These are phyloP conservation scores for Phialophora expanda DNA, from an alignment of 2,329 filamentous ascomycete species.

Conservation along the genomic window DNA sequence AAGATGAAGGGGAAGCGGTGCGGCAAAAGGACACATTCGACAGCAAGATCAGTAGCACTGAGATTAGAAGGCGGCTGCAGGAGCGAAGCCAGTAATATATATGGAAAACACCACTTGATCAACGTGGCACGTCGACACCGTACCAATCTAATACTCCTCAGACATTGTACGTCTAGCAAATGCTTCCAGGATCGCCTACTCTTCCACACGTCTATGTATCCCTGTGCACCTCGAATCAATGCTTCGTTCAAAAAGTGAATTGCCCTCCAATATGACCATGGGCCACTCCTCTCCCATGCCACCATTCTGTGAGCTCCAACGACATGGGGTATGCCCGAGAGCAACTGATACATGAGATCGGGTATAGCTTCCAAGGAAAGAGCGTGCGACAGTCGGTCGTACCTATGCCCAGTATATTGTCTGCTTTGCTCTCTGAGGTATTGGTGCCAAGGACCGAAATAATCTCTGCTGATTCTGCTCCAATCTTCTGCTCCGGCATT, in stretches of 20 bases:
- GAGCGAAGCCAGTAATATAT: constrained; percentile 11
- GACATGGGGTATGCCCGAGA: constrained; percentile 21
- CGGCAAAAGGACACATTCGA: constrained; percentile 65
- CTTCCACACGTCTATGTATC: neutral
- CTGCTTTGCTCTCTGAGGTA: constrained; percentile 21
- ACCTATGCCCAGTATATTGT: constrained; percentile 29
- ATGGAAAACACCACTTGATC: neutral
- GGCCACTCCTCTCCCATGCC: constrained; percentile 14
- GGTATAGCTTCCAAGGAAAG: constrained; percentile 32
- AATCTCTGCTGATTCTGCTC: constrained; percentile 2
- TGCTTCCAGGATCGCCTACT: neutral
- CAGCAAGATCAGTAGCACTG: constrained; percentile 89
- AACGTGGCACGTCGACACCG: neutral
- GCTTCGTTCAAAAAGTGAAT: constrained; percentile 17
- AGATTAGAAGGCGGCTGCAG: constrained; percentile 65
- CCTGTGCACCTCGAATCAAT: constrained; percentile 20
- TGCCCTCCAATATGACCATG: constrained; percentile 22
- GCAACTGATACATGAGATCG: constrained; percentile 33
- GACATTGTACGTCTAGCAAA: constrained; percentile 6
- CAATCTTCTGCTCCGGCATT: neutral
- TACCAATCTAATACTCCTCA: neutral
- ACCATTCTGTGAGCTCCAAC: constrained; percentile 26
- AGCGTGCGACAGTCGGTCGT: constrained; percentile 31
- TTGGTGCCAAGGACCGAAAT: constrained; percentile 10
- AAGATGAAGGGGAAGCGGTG: constrained; percentile 44